Base-by-base conservation (phyloP, 352 stramenopile genomes). In the Pythium dissimile region DNA sequence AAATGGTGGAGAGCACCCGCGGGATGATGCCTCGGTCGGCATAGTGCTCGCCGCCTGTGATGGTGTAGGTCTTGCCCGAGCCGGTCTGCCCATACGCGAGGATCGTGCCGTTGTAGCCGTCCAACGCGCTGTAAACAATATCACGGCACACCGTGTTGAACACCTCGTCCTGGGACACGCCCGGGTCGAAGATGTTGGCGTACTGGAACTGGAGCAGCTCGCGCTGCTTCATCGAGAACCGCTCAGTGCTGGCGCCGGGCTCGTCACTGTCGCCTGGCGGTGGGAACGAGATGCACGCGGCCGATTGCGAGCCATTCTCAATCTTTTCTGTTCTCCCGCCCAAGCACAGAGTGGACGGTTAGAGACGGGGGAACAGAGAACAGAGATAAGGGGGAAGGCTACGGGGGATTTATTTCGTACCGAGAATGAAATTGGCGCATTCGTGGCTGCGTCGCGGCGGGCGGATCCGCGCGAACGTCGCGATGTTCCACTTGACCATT, bases 1-100 rank as follows among this genome's bases (percentile, higher is more conserved):
- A 99, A 38, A 99, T 81, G 5, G 95, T 87, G 15, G 87, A 96
- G 26, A 98, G 82, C 16, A 93, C 81, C 24, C 96, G 76, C 24
- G 95, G 95, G 49, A 99, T 98, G 55, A 99, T 97, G 16, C 96
- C 96, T 21, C 95, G 75, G 60, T 99, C 91, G 5, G 89, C 85
- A 66, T 98, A 98, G 37, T 94, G 80, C 62, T 98, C 92, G 15
- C 91, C 80, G 26, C 82, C 82, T 0, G 80, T 90, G 53, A 90
- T 90, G 11, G 82, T 90, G 64, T 89, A 89, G 18, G 82, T 92
- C 66, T 96, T 96, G 46, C 87, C 87, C 0, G 86, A 86, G 3
- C 88, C 89, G 0, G 87, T 97, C 59, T 97, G 88, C n/a, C 88
- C 87, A 58, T 96, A 96, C 10, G 86, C 86, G 39, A 96, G 62